These are phyloP conservation scores for Sutorius eximius DNA, from an alignment of 1,284 basidiomycete genomes.

Conservation along the genomic window DNA sequence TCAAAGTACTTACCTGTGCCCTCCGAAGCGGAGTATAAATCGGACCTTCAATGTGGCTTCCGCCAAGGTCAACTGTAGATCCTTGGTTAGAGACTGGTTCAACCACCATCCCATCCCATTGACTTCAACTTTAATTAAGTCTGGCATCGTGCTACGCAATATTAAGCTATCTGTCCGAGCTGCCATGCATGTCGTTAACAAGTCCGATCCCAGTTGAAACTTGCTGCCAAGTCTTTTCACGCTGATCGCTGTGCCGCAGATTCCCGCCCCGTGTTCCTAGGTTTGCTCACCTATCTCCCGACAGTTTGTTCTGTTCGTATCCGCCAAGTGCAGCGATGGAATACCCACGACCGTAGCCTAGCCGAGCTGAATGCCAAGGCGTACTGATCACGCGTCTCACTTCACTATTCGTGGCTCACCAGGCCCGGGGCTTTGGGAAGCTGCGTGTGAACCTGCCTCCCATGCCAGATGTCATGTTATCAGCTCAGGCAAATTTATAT, in stretches of 20 bases:
- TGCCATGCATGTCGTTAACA: background rate
- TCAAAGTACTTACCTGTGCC: too few species aligned
- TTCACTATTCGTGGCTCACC: background rate
- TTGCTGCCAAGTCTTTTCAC: background rate
- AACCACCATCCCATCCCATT: too few species aligned
- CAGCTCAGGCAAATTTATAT: conserved; percentile 6
- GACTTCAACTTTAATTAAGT: too few species aligned
- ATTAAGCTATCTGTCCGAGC: too few species aligned
- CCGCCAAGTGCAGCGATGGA: background rate
- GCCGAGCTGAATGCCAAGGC: background rate
- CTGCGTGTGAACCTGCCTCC: conserved; percentile 7
- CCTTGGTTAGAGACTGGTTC: too few species aligned
- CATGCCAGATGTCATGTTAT: conserved; percentile 15
- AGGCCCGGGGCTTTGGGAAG: background rate
- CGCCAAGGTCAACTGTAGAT: too few species aligned
- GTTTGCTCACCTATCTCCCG: background rate
- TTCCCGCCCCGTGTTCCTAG: background rate
- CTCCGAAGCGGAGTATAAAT: too few species aligned
- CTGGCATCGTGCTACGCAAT: too few species aligned
- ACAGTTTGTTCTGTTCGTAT: background rate
- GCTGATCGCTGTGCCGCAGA: background rate
- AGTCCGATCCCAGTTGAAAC: background rate
- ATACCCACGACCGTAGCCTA: background rate
- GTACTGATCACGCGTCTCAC: background rate
- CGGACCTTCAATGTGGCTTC: too few species aligned